phyloP scores from a whole-genome alignment of 768 basidiomycete species.

The Mycena sanguinolenta region DNA sequence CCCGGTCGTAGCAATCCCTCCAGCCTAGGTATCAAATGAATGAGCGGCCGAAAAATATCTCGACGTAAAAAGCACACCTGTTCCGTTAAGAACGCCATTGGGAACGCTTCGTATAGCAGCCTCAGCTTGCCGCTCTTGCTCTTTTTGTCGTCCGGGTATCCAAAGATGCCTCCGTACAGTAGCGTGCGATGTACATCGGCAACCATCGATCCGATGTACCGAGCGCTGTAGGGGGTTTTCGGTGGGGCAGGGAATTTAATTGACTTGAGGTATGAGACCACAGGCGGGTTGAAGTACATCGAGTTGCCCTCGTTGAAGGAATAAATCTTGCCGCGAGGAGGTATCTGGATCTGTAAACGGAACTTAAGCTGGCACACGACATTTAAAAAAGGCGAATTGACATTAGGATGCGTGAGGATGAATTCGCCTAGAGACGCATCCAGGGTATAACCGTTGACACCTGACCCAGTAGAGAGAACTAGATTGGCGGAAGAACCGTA shows the following conservation, averaged over 20 bases:
- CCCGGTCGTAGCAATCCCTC: conserved; percentile 96
- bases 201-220: conserved; percentile 99
- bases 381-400: conserved; percentile 49
- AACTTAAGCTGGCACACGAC: conserved; percentile 21
- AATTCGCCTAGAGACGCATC: conserved; percentile 97
- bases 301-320: conserved; percentile 99
- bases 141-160: conserved; percentile 98
- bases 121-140: conserved; percentile 95
- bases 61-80: conserved; percentile 68
- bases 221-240: conserved; percentile 89
- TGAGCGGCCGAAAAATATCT: conserved; percentile 3
- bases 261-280: conserved; percentile 85
- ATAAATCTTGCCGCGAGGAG: conserved; percentile 96
- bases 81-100: conserved; percentile 95
- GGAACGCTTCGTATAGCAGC: conserved; percentile 97
- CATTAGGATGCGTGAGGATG: conserved; percentile 97
- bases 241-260: conserved; percentile 89
- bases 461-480: conserved; percentile 93
- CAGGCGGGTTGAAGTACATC: conserved; percentile 91
- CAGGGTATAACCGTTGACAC: conserved; percentile 98
- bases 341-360: conserved; percentile 84
- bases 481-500: conserved; percentile 96
- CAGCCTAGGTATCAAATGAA: conserved; percentile 77
- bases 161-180: conserved; percentile 98
- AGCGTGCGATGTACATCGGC: conserved; percentile 97